Evolutionary conservation across 306 rosid genomes (phyloP).

Genomic region (Trichosanthes cucumerina): DNA sequence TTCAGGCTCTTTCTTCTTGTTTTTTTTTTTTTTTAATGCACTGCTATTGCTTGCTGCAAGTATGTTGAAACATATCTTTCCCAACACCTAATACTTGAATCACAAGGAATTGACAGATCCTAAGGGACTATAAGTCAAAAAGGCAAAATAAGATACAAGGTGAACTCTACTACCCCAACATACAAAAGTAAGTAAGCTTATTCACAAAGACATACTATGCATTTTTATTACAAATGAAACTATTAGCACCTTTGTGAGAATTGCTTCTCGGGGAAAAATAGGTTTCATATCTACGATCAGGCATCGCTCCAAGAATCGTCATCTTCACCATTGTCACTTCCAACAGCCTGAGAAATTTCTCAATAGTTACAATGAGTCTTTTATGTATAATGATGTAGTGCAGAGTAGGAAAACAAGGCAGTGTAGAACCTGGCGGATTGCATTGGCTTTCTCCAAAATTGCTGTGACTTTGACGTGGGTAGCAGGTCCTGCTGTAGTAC

Average conservation of each 20-base stretch:
- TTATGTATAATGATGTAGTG: background rate
- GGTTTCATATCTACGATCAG: slow-evolving; percentile 12
- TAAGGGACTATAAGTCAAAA: background rate
- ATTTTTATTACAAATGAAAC: background rate
- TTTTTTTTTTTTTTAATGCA: background rate
- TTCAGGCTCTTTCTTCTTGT: no score
- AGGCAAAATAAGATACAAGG: background rate
- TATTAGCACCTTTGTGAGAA: background rate
- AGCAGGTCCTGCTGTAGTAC: slow-evolving; percentile 27
- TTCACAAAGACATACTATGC: background rate
- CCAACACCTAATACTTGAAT: background rate
- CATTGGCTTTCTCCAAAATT: slow-evolving; percentile 90
- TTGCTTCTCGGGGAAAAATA: background rate
- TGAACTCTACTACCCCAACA: background rate
- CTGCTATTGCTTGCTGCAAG: background rate
- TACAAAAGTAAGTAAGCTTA: slow-evolving; percentile 2
- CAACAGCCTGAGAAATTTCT: slow-evolving; percentile 62
- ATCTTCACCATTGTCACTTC: slow-evolving; percentile 77
- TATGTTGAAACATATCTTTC: background rate
- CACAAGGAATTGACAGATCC: background rate
- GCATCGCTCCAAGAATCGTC: slow-evolving; percentile 84
- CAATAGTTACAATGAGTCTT: background rate
- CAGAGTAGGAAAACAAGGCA: background rate
- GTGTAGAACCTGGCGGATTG: slow-evolving; percentile 78
- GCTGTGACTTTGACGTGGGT: slow-evolving; percentile 71